phyloP scores from a whole-genome alignment of 2,329 filamentous ascomycete genomes.

The Monosporascus ibericus region DNA sequence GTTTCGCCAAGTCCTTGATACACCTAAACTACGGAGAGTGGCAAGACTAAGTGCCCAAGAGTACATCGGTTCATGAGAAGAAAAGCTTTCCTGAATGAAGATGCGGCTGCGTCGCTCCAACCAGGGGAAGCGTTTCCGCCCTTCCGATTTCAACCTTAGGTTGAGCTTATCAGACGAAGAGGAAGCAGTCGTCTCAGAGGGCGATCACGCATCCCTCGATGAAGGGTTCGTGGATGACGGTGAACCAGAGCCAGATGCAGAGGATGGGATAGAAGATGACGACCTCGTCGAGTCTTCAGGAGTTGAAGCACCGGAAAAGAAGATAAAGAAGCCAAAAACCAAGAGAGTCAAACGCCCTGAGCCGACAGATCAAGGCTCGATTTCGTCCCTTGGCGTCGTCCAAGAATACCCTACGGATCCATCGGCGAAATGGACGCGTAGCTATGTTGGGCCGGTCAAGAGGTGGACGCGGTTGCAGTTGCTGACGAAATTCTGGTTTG shows the following conservation, averaged over 20 bases:
- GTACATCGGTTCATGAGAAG: background rate
- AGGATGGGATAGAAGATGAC: conserved; percentile 1
- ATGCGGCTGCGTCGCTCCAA: conserved; percentile 27
- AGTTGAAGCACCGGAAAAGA: background rate
- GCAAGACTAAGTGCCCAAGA: background rate
- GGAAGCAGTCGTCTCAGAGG: conserved; percentile 1
- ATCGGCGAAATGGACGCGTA: conserved; percentile 26
- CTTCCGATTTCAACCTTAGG: conserved; percentile 11
- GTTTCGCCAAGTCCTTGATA: no score
- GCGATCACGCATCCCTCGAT: conserved; percentile 14
- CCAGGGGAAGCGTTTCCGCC: conserved; percentile 17
- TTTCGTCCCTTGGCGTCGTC: conserved; percentile 15
- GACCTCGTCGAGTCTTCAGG: background rate
- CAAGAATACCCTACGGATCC: conserved; percentile 25
- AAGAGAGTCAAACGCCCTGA: conserved; percentile 12
- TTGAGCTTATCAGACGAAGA: conserved; percentile 19
- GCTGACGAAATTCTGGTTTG: conserved; percentile 24
- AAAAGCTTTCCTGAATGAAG: background rate
- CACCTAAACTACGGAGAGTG: no score
- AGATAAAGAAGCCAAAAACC: background rate
- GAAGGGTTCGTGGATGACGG: conserved; percentile 19
- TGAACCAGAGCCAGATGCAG: background rate
- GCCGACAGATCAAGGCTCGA: conserved; percentile 5
- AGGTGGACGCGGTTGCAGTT: conserved; percentile 24
- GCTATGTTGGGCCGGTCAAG: conserved; percentile 26